Evolutionary conservation across 345 rosid genomes (phyloP), one percentile per base, ranked within the genome.

Genomic region (Heritiera fomes): DNA sequence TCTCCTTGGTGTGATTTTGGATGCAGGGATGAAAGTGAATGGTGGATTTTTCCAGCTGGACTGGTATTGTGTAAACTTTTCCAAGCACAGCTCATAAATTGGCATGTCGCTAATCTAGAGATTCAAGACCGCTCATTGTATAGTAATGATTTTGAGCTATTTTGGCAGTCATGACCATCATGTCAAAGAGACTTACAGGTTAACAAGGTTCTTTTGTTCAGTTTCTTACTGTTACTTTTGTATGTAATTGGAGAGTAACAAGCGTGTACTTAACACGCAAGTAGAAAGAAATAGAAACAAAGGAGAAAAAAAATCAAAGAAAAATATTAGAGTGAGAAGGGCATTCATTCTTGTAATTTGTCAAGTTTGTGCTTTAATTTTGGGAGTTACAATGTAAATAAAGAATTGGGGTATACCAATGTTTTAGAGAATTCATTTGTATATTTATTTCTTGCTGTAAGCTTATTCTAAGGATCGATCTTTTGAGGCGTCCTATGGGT

Each of bases 61-160:
- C 85, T 96, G 79, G 98, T 96, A 67, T 71, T 91, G 41, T 96
- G 98, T 87, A 96, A 96, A 83, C 84, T 90, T 70, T 82, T 96
- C 65, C 99, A 96, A 73, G 91, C 99, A 9, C 98, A 93, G 82
- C 98, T 94, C 64, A 85, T 94, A 81, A 96, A 96, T 79, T 91
- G 98, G 92, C 99, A 94, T 79, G 88, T 94, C 40, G 98, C 98
- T 2, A 94, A 96, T 83, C 90, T 94, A 85, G 99, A 94, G 90
- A 96, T 96, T 82, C 99, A 96, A 88, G 98, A 96, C 86, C 98
- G 97, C 84, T 90, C 98, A 3, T 89, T 96, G 93, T 96, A 96
- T 80, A 94, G 98, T 83, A 90, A 85, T 66, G 92, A 90, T 87
- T 92, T 79, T 75, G 94, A 90, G 85, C 86, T 94, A 79, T 96